Evolutionary conservation across 2,329 filamentous ascomycete genomes (phyloP).

Genomic region (Sporothrix protearum): DNA sequence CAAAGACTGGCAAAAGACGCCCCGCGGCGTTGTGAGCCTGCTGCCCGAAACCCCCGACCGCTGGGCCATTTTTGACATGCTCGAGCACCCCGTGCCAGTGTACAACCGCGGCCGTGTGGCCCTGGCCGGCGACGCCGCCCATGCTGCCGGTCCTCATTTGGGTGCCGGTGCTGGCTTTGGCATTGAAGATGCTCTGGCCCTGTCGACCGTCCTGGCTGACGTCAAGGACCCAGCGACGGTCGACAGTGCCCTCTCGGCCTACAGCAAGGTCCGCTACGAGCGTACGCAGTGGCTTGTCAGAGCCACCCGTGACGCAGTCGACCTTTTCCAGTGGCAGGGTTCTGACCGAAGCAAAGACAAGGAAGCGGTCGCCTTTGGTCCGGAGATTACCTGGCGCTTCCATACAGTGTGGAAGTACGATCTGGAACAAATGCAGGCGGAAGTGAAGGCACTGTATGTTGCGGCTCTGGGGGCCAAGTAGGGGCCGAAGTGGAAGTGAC

Average conservation of each 20-base stretch:
- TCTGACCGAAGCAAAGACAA: constrained; percentile 31
- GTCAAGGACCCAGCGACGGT: not conserved
- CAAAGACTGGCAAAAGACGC: constrained; percentile 40
- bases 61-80: constrained; percentile 55
- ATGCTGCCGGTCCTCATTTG: constrained; percentile 53
- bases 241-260: constrained; percentile 38
- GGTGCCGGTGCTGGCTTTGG: constrained; percentile 55
- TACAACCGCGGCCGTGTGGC: constrained; percentile 46
- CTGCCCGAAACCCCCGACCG: constrained; percentile 50
- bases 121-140: constrained; percentile 55
- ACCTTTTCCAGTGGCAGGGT: constrained; percentile 41
- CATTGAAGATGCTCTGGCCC: constrained; percentile 51
- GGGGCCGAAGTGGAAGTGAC: not conserved
- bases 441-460: constrained; percentile 25
- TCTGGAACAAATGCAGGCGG: constrained; percentile 35
- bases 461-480: not conserved
- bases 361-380: constrained; percentile 38
- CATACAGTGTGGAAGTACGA: constrained; percentile 41
- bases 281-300: constrained; percentile 45
- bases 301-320: constrained; percentile 39
- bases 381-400: constrained; percentile 38
- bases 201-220: constrained; percentile 38
- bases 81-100: constrained; percentile 43
- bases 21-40: constrained; percentile 40
- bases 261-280: constrained; percentile 38